These are phyloP conservation scores for Streptanthus diversifolius DNA, from an alignment of 345 rosid species.

Conservation along the genomic window DNA sequence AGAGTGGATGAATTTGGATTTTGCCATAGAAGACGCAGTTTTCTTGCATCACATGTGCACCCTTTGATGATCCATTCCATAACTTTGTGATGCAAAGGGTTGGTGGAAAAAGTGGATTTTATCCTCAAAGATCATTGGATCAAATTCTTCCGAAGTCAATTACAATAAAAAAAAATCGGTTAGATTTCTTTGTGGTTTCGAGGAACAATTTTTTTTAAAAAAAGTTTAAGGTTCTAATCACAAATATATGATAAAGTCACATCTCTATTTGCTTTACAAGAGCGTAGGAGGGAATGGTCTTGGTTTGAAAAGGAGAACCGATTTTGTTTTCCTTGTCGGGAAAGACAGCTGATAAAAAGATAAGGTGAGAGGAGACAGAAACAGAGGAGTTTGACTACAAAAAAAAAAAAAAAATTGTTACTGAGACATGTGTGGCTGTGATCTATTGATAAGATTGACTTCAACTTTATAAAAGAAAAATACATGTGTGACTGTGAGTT, in stretches of 20 bases:
- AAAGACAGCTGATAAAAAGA: conserved; percentile 25
- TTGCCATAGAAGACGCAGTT: conserved; percentile 32
- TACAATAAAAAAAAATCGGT: too few species aligned
- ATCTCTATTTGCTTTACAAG: background rate
- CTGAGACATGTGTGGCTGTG: background rate
- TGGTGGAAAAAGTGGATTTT: conserved; percentile 25
- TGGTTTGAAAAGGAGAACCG: conserved; percentile 15
- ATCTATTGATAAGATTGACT: too few species aligned
- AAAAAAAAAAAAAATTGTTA: background rate
- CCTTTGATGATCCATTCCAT: conserved; percentile 16
- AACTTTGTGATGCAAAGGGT: conserved; percentile 25
- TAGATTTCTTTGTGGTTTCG: background rate
- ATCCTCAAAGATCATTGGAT: conserved; percentile 19
- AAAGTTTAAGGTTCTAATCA: background rate
- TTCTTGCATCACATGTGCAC: conserved; percentile 30
- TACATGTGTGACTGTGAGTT: background rate
- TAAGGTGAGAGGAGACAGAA: conserved; percentile 8
- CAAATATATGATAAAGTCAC: background rate
- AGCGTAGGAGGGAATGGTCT: background rate
- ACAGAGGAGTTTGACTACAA: background rate
- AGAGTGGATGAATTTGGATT: conserved; percentile 23
- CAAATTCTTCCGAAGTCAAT: background rate
- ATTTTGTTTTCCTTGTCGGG: conserved; percentile 14
- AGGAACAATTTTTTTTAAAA: background rate
- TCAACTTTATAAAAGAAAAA: background rate